These are phyloP conservation scores for Ustilago cynodontis DNA, from an alignment of 1,284 basidiomycete species.

Conservation along the genomic window DNA sequence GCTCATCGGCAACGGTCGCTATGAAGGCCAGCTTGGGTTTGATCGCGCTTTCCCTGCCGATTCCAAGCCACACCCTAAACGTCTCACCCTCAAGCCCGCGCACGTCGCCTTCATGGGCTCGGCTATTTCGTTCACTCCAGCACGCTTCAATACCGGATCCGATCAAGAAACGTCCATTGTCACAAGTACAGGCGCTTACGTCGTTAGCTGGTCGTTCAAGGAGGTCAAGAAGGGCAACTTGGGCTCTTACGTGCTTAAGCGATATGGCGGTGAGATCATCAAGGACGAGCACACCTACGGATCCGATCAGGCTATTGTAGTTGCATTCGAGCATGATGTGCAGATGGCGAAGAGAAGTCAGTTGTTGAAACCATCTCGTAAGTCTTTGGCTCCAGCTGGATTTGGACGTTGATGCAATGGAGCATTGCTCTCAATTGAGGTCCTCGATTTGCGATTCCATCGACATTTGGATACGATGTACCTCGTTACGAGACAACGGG, in stretches of 20 bases:
- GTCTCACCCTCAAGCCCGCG: conserved; percentile 88
- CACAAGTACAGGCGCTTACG: conserved; percentile 93
- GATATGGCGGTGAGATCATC: conserved; percentile 70
- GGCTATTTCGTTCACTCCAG: conserved; percentile 89
- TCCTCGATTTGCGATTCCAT: neutral
- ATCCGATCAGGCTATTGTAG: conserved; percentile 93
- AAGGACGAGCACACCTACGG: conserved; percentile 70
- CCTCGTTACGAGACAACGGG: neutral
- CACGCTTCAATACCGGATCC: conserved; percentile 89
- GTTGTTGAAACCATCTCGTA: conserved; percentile 85
- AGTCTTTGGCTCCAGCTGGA: conserved; percentile 72
- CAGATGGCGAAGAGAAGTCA: conserved; percentile 93
- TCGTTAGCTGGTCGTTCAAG: conserved; percentile 86
- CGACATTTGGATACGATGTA: neutral
- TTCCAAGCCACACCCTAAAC: conserved; percentile 89
- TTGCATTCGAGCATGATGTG: conserved; percentile 93
- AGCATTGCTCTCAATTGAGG: conserved; percentile 4
- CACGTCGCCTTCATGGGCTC: conserved; percentile 96
- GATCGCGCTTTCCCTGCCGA: conserved; percentile 95
- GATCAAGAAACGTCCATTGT: conserved; percentile 91
- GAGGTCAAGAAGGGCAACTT: conserved; percentile 91
- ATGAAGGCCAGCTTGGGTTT: conserved; percentile 88
- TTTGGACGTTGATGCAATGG: conserved; percentile 42
- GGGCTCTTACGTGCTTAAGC: conserved; percentile 95
- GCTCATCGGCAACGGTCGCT: conserved; percentile 89